phyloP scores from a whole-genome alignment of 768 basidiomycete species.

The Termitomyces sp. region DNA sequence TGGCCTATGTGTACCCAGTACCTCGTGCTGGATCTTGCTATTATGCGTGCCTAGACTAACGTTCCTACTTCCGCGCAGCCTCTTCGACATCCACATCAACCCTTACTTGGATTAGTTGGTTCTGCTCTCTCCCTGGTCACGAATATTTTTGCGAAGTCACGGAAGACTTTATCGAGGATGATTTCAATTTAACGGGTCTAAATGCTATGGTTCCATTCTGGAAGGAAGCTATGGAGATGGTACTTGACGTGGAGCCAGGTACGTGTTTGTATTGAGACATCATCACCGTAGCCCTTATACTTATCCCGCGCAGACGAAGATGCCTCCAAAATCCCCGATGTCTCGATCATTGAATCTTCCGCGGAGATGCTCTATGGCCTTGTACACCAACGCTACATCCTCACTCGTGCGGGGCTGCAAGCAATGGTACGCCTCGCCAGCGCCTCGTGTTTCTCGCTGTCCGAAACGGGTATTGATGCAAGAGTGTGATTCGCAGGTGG shows the following conservation, averaged over 20 bases:
- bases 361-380: constrained; percentile 97
- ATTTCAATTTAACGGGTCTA: constrained; percentile 97
- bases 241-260: constrained; percentile 98
- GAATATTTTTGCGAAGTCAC: constrained; percentile 98
- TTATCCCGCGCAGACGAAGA: constrained; percentile 64
- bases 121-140: constrained; percentile 90
- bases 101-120: constrained; percentile 95
- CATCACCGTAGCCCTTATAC: constrained; percentile 2
- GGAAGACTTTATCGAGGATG: constrained; percentile 99
- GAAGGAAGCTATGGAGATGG: constrained; percentile 99
- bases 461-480: constrained; percentile 7
- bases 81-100: constrained; percentile 90
- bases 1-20: constrained; percentile 10
- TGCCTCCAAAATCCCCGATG: constrained; percentile 92
- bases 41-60: constrained; percentile 15
- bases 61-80: constrained; percentile 37
- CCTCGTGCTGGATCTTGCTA: neutral
- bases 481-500: constrained; percentile 50
- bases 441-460: constrained; percentile 8
- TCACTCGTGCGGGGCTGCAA: constrained; percentile 90
- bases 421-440: constrained; percentile 68
- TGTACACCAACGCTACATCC: constrained; percentile 95
- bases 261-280: constrained; percentile 20
- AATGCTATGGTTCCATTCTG: constrained; percentile 97
- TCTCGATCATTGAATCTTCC: constrained; percentile 95